These are phyloP conservation scores for Mychonastes homosphaera DNA, from an alignment of 139 green algal genomes.

Conservation along the genomic window DNA sequence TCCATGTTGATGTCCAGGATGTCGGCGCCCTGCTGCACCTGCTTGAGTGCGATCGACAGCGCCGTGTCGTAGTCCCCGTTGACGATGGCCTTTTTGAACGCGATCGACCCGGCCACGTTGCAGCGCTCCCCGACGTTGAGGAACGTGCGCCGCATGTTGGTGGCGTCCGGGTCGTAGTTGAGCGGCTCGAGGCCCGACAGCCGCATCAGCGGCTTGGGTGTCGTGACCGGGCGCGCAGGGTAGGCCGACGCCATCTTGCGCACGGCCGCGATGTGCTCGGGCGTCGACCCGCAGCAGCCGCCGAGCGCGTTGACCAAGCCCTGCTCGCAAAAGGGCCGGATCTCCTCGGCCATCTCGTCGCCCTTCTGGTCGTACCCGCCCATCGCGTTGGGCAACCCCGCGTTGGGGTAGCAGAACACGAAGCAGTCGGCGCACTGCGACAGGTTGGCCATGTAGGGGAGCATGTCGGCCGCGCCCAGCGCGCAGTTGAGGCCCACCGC, in stretches of 20 bases:
- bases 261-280: slow-evolving; percentile 85
- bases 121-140: slow-evolving; percentile 93
- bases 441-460: slow-evolving; percentile 88
- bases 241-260: slow-evolving; percentile 53
- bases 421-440: slow-evolving; percentile 78
- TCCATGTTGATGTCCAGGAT: slow-evolving; percentile 99
- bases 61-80: slow-evolving; percentile 92
- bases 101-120: slow-evolving; percentile 89
- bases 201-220: slow-evolving; percentile 66
- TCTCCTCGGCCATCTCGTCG: slow-evolving; percentile 86
- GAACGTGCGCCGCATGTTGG: slow-evolving; percentile 79
- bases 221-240: slow-evolving; percentile 45
- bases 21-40: slow-evolving; percentile 78
- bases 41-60: slow-evolving; percentile 76
- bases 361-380: slow-evolving; percentile 96
- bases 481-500: slow-evolving; percentile 96
- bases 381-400: slow-evolving; percentile 96
- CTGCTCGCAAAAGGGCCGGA: slow-evolving; percentile 82
- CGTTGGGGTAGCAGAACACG: slow-evolving; percentile 97
- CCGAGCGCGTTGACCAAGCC: slow-evolving; percentile 87
- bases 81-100: slow-evolving; percentile 97
- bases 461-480: slow-evolving; percentile 91
- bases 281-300: slow-evolving; percentile 86
- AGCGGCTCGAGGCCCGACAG: slow-evolving; percentile 89
- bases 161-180: slow-evolving; percentile 71